Evolutionary conservation across 768 basidiomycete genomes (phyloP).

Genomic region (Podaxis pistillaris): DNA sequence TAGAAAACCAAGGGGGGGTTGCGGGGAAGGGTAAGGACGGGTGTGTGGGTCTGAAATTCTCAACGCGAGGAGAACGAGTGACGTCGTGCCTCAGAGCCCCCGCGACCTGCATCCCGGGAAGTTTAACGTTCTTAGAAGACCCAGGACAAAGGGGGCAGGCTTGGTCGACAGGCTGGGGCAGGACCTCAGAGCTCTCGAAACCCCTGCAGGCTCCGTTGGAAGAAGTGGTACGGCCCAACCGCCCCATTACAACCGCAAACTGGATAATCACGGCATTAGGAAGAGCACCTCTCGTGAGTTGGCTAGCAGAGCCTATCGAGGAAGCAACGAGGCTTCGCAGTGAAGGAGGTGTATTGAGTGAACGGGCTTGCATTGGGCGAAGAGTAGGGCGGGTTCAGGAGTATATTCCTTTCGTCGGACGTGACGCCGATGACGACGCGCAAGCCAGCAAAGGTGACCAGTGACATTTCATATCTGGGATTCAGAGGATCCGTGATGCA

Average conservation of each 20-base stretch:
- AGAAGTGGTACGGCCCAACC: background rate
- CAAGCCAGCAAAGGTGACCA: background rate
- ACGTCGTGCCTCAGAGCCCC: background rate
- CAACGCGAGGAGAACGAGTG: background rate
- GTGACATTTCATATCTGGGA: background rate
- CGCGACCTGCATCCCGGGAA: background rate
- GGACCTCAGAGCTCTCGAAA: background rate
- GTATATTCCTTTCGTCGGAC: background rate
- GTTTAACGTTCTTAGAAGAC: background rate
- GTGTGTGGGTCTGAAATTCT: background rate
- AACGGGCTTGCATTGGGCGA: background rate
- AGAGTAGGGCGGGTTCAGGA: background rate
- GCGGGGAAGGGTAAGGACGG: background rate
- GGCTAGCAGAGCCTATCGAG: background rate
- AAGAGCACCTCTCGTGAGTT: slow-evolving; percentile 4
- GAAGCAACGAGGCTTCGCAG: background rate
- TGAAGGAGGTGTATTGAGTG: background rate
- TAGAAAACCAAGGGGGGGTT: background rate
- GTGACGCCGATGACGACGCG: background rate
- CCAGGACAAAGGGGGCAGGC: background rate
- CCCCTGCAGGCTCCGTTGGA: too few species aligned
- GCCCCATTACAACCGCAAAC: slow-evolving; percentile 1
- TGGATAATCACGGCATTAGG: background rate
- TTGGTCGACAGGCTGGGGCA: background rate
- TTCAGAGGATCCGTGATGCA: background rate